Percentiles rank a stretch among this genome's conserved stretches.
Evolutionary conservation across 192 early-diverging fungal genomes (phyloP).

Genomic region (Coemansia erecta): DNA sequence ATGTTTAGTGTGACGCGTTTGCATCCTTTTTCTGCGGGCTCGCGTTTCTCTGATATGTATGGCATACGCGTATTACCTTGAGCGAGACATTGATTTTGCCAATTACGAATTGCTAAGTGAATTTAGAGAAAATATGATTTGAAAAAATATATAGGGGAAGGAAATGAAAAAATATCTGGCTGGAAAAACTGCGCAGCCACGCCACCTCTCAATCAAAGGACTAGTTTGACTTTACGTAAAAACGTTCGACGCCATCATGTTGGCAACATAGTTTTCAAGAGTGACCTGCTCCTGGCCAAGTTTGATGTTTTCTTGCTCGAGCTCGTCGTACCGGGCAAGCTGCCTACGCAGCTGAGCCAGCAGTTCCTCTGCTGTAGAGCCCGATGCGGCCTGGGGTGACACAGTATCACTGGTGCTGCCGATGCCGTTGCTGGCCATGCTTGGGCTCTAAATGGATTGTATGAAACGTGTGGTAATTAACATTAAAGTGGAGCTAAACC

Average conservation of each 20-base stretch:
- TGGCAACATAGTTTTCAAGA: constrained; percentile 49
- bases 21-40: neutral
- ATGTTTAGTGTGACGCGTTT: neutral
- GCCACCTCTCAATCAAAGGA: constrained; percentile 1
- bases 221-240: constrained; percentile 16
- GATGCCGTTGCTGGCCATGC: neutral
- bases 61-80: constrained; percentile 18
- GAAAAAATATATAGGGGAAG: constrained; percentile 5
- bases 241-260: constrained; percentile 47
- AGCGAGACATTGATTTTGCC: constrained; percentile 18
- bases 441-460: neutral
- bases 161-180: neutral
- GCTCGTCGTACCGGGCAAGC: constrained; percentile 26
- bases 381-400: neutral
- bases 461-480: neutral
- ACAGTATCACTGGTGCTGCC: neutral
- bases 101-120: neutral
- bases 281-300: constrained; percentile 36
- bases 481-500: too few species aligned
- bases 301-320: constrained; percentile 24
- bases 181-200: constrained; percentile 4
- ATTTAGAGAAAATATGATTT: neutral
- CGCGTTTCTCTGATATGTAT: neutral
- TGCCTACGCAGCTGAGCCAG: constrained; percentile 20
- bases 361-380: constrained; percentile 6